These are phyloP conservation scores for Cystobasidium onofrii DNA, from an alignment of 768 basidiomycete genomes.

Conservation along the genomic window DNA sequence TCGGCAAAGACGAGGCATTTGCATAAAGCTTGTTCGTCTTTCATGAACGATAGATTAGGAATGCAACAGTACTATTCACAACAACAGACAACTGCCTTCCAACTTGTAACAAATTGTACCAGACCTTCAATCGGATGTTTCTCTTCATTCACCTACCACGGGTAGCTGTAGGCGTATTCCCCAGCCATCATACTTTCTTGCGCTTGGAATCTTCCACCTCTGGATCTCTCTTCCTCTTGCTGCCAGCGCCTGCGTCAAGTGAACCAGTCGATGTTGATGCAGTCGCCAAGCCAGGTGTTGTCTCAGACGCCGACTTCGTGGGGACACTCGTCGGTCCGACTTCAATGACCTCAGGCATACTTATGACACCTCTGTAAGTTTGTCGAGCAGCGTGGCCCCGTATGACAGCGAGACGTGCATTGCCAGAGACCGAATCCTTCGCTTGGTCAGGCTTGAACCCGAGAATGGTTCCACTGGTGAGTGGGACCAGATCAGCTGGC, in stretches of 20 bases:
- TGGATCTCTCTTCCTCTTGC: not conserved
- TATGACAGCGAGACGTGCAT: conserved; percentile 29
- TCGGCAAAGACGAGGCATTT: no score
- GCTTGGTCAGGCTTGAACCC: conserved; percentile 22
- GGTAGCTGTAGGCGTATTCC: no score
- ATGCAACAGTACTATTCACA: not conserved
- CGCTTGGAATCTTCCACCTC: not conserved
- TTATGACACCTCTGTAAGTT: conserved; percentile 30
- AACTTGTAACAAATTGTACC: not conserved
- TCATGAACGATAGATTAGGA: no score
- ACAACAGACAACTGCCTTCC: not conserved
- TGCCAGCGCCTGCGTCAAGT: not conserved
- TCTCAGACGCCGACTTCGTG: not conserved
- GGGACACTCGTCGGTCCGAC: not conserved
- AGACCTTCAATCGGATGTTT: no score
- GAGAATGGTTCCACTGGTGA: conserved; percentile 21
- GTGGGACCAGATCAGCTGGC: no score
- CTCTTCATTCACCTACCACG: no score
- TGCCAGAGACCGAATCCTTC: conserved; percentile 20
- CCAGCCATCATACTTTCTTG: not conserved
- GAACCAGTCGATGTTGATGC: not conserved
- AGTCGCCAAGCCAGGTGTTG: not conserved
- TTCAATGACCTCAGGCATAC: conserved; percentile 19
- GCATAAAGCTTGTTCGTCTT: no score
- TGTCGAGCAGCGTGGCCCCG: conserved; percentile 16